Evolutionary conservation across 495 filamentous ascomycete genomes (phyloP).

Genomic region (Penicillium argentinense): DNA sequence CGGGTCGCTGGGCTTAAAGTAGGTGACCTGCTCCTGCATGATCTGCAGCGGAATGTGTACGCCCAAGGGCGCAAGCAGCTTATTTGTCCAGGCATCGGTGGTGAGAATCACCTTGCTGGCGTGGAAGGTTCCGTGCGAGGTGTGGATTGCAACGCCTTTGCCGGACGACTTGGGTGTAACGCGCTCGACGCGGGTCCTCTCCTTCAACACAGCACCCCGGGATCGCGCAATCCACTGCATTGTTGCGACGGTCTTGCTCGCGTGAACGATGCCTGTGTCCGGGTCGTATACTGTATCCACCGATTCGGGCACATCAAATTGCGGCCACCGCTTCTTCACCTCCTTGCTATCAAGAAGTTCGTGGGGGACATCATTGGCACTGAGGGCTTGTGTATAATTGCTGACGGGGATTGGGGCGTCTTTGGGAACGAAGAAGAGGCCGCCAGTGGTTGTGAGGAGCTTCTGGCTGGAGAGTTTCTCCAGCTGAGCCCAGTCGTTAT

Average conservation of each 20-base stretch:
- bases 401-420: conserved; percentile 11
- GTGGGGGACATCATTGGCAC: conserved; percentile 19
- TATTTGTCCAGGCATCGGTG: conserved; percentile 31
- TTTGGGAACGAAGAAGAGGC: conserved; percentile 24
- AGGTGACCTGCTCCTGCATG: conserved; percentile 36
- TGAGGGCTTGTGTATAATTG: conserved; percentile 17
- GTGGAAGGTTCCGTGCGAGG: conserved; percentile 22
- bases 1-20: conserved; percentile 26
- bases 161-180: conserved; percentile 17
- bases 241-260: conserved; percentile 19
- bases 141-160: conserved; percentile 20
- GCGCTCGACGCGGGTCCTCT: conserved; percentile 23
- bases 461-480: conserved; percentile 15
- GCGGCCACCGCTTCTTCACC: conserved; percentile 29
- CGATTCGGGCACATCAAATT: conserved; percentile 24
- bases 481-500: conserved; percentile 16
- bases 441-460: conserved; percentile 16
- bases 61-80: conserved; percentile 24
- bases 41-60: conserved; percentile 26
- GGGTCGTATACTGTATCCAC: conserved; percentile 26
- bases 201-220: conserved; percentile 23
- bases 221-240: conserved; percentile 24
- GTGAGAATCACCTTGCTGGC: conserved; percentile 27
- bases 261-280: conserved; percentile 29
- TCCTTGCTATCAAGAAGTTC: conserved; percentile 24